Conservation (phyloP, 257 asterid species). For the Anisodus tanguticus region DNA sequence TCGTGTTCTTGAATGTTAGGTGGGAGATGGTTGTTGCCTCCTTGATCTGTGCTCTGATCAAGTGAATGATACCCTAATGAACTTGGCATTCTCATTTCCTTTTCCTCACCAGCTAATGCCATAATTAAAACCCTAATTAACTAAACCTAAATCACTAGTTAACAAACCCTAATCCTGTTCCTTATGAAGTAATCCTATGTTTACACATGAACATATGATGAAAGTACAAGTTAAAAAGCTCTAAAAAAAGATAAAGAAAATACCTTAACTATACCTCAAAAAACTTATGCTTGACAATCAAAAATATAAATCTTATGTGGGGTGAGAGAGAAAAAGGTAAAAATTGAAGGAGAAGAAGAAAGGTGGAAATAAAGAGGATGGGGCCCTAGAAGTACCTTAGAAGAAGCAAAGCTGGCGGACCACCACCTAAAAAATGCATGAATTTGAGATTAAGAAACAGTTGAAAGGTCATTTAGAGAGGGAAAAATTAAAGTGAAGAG, state of each 20-base stretch:
- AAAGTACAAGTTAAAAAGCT: background rate
- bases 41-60: constrained; percentile 34
- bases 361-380: constrained; percentile 24
- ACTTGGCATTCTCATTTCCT: constrained; percentile 45
- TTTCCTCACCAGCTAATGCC: constrained; percentile 40
- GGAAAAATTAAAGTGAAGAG: background rate
- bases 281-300: background rate
- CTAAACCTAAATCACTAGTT: background rate
- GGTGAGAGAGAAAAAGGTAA: background rate
- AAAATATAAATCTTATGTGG: background rate
- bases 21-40: background rate
- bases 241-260: background rate
- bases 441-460: constrained; percentile 11
- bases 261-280: background rate
- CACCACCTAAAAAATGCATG: constrained; percentile 3
- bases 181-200: background rate
- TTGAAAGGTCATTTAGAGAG: background rate
- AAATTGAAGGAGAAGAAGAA: background rate
- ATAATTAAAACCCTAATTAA: constrained; percentile 24
- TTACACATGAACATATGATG: background rate
- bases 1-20: constrained; percentile 2
- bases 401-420: constrained; percentile 12
- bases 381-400: constrained; percentile 32
- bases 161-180: constrained; percentile 20
- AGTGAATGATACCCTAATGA: constrained; percentile 37